phyloP scores from a whole-genome alignment of 345 rosid genomes.

The Draba incana region DNA sequence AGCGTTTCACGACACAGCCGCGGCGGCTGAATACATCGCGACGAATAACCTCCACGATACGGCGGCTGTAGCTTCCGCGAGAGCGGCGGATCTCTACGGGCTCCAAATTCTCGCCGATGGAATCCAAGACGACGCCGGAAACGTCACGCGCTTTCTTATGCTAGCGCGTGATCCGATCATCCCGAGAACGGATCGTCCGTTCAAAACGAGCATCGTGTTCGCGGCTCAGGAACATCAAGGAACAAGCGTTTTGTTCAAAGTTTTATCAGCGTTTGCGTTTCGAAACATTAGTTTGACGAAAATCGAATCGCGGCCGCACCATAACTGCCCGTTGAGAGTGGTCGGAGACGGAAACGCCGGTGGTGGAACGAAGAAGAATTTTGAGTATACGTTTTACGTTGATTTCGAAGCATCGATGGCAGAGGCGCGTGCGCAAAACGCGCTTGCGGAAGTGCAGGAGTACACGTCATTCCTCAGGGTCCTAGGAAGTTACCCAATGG shows the following conservation, averaged over 20 bases:
- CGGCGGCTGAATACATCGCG: conserved; percentile 88
- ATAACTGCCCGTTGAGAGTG: conserved; percentile 71
- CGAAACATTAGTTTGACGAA: conserved; percentile 86
- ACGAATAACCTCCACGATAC: conserved; percentile 69
- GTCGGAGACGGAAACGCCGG: conserved; percentile 74
- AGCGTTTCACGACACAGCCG: conserved; percentile 95
- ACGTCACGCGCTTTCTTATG: conserved; percentile 94
- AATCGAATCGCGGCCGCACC: conserved; percentile 95
- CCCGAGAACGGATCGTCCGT: conserved; percentile 92
- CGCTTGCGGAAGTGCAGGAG: conserved; percentile 97
- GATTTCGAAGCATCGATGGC: conserved; percentile 99
- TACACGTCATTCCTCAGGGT: conserved; percentile 97
- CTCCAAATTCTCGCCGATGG: conserved; percentile 65
- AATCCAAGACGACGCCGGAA: conserved; percentile 82
- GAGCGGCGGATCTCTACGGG: conserved; percentile 80
- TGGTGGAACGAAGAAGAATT: conserved; percentile 71
- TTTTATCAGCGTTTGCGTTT: conserved; percentile 89
- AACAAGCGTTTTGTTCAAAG: conserved; percentile 89
- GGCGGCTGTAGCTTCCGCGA: conserved; percentile 72
- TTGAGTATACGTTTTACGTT: conserved; percentile 88
- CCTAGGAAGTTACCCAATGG: conserved; percentile 97
- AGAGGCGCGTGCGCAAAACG: conserved; percentile 89
- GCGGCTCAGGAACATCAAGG: conserved; percentile 92
- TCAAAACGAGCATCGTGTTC: conserved; percentile 96
- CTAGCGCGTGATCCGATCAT: conserved; percentile 96